Percentiles rank a stretch among this genome's conserved stretches.
Evolutionary conservation across 1,284 basidiomycete species (phyloP).

Genomic region (Leccinum subrobustum): DNA sequence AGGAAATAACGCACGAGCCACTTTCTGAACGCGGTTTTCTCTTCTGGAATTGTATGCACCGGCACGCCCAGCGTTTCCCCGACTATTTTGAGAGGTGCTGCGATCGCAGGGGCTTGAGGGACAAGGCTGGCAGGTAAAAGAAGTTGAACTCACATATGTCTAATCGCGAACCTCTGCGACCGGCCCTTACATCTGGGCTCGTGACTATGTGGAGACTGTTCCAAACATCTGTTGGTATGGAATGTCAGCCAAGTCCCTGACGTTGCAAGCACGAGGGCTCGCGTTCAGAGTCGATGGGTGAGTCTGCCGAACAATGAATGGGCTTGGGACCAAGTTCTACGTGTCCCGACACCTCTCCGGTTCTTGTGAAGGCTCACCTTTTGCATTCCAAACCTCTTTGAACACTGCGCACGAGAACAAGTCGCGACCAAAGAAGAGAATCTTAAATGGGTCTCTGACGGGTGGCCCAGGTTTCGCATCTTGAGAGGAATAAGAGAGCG

Average conservation of each 20-base stretch:
- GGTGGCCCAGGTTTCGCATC: neutral
- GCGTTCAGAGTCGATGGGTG: neutral
- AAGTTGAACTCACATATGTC: slow-evolving; percentile 24
- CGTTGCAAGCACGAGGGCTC: neutral
- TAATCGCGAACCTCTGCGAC: slow-evolving; percentile 34
- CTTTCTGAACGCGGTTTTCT: slow-evolving; percentile 51
- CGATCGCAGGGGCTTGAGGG: slow-evolving; percentile 11
- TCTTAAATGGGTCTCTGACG: slow-evolving; percentile 35
- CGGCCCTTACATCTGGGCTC: slow-evolving; percentile 45
- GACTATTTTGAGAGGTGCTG: slow-evolving; percentile 41
- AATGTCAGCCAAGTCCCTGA: slow-evolving; percentile 11
- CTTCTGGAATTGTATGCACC: slow-evolving; percentile 57
- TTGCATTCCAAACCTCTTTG: slow-evolving; percentile 37
- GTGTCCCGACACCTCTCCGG: neutral
- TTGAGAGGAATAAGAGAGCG: neutral
- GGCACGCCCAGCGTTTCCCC: slow-evolving; percentile 49
- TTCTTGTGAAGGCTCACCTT: slow-evolving; percentile 32
- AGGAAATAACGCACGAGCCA: slow-evolving; percentile 46
- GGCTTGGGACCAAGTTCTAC: neutral
- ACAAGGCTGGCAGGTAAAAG: neutral
- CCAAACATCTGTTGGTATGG: slow-evolving; percentile 28
- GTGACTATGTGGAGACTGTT: slow-evolving; percentile 38
- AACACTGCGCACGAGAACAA: slow-evolving; percentile 55
- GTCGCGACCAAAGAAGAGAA: slow-evolving; percentile 59
- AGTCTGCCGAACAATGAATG: neutral